A percentile compares a stretch with the other conserved stretches of the same genome.
These are phyloP conservation scores for Ascosphaera apis DNA, from an alignment of 2,329 filamentous ascomycete species.

Conservation along the genomic window DNA sequence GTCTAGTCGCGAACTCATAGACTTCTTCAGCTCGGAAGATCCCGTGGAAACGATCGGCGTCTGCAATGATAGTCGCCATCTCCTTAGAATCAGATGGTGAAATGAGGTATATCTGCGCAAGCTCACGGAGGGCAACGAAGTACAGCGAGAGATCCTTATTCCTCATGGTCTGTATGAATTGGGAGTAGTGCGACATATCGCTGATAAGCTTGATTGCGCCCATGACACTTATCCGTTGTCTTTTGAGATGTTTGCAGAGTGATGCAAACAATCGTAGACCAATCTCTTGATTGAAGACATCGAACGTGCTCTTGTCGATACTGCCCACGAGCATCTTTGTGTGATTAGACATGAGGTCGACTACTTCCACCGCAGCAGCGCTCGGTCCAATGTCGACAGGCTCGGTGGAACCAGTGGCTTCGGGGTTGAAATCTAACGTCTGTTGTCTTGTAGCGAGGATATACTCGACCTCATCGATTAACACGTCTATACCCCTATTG, in stretches of 20 bases:
- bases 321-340: conserved; percentile 83
- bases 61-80: conserved; percentile 83
- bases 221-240: conserved; percentile 72
- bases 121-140: conserved; percentile 73
- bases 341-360: conserved; percentile 68
- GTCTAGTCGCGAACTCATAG: conserved; percentile 82
- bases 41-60: conserved; percentile 69
- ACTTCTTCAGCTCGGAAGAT: conserved; percentile 93
- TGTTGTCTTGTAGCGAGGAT: conserved; percentile 71
- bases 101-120: conserved; percentile 89
- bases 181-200: conserved; percentile 85
- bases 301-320: conserved; percentile 92
- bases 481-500: conserved; percentile 91
- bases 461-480: conserved; percentile 97
- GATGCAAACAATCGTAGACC: conserved; percentile 77
- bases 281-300: conserved; percentile 96
- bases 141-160: conserved; percentile 73
- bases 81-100: conserved; percentile 73
- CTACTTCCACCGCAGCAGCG: conserved; percentile 53
- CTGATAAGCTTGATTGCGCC: conserved; percentile 81
- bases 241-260: conserved; percentile 92
- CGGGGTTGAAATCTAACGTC: conserved; percentile 77
- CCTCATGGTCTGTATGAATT: conserved; percentile 57
- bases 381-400: conserved; percentile 39
- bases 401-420: conserved; percentile 13